Conservation (phyloP, 306 rosid species). For the Corylus avellana region DNA sequence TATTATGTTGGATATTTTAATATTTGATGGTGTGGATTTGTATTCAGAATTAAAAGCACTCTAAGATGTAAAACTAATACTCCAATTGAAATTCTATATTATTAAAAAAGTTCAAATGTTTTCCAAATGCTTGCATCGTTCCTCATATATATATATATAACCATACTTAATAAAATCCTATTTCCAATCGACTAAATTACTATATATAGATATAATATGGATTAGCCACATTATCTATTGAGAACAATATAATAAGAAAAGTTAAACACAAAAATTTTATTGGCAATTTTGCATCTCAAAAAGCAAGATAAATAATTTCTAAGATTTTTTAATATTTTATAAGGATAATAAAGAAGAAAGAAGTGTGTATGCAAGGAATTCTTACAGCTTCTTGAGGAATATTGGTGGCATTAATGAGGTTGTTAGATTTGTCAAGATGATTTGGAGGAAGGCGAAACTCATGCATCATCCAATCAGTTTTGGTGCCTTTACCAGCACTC, state of each 20-base stretch:
- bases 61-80: neutral
- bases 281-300: too few relatives aligned
- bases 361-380: neutral
- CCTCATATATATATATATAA: too few relatives aligned
- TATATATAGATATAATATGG: too few relatives aligned
- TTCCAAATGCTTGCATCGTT: neutral
- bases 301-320: too few relatives aligned
- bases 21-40: neutral
- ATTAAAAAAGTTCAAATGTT: neutral
- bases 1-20: neutral
- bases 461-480: slow-evolving; percentile 99
- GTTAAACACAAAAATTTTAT: too few relatives aligned
- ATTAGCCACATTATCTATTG: too few relatives aligned
- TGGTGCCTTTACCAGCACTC: slow-evolving; percentile 89
- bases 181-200: too few relatives aligned
- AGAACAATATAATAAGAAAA: too few relatives aligned
- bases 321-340: too few relatives aligned
- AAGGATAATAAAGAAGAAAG: neutral
- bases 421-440: neutral
- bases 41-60: neutral
- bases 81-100: neutral
- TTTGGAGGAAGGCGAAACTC: slow-evolving; percentile 90
- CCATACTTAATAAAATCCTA: too few relatives aligned
- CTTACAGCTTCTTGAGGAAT: slow-evolving; percentile 76
- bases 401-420: neutral